Conservation (phyloP, 495 filamentous ascomycete genomes). For the Annulohypoxylon stygium region DNA sequence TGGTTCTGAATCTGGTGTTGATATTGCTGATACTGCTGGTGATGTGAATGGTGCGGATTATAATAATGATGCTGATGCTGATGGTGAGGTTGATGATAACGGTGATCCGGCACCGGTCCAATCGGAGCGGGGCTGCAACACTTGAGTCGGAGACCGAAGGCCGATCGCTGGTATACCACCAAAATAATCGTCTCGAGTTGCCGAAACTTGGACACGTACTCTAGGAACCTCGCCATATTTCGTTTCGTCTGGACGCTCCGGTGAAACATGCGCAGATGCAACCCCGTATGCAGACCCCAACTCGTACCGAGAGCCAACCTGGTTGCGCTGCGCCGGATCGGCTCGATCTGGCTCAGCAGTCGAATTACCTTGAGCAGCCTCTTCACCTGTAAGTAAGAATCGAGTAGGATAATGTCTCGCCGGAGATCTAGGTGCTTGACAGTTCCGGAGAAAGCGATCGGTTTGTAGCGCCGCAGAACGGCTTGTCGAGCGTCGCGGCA, state of each 20-base stretch:
- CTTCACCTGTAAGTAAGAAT: slow-evolving; percentile 64
- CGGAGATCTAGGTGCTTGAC: slow-evolving; percentile 63
- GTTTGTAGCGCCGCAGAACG: slow-evolving; percentile 62
- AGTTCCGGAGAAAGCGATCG: slow-evolving; percentile 59
- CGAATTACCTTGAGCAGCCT: slow-evolving; percentile 61
- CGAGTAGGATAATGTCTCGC: slow-evolving; percentile 63
- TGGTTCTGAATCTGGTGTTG: slow-evolving; percentile 29
- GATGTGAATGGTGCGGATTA: neutral
- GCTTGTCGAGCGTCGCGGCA: slow-evolving; percentile 63
- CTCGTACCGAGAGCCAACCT: slow-evolving; percentile 62
- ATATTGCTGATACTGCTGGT: slow-evolving; percentile 31
- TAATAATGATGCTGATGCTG: neutral
- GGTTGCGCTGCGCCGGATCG: slow-evolving; percentile 58
- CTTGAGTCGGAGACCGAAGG: slow-evolving; percentile 60
- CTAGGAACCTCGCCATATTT: slow-evolving; percentile 62
- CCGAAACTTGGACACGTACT: slow-evolving; percentile 58
- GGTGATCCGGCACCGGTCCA: slow-evolving; percentile 5
- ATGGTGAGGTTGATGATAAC: slow-evolving; percentile 6
- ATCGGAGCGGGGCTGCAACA: slow-evolving; percentile 26
- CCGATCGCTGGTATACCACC: slow-evolving; percentile 62
- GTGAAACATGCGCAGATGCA: slow-evolving; percentile 62
- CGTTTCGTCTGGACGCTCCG: slow-evolving; percentile 60
- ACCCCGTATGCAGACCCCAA: slow-evolving; percentile 61
- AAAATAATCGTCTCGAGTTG: slow-evolving; percentile 59
- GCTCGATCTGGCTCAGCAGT: slow-evolving; percentile 62